phyloP scores from a whole-genome alignment of 2,329 filamentous ascomycete species.

The Ophiostoma sp. region DNA sequence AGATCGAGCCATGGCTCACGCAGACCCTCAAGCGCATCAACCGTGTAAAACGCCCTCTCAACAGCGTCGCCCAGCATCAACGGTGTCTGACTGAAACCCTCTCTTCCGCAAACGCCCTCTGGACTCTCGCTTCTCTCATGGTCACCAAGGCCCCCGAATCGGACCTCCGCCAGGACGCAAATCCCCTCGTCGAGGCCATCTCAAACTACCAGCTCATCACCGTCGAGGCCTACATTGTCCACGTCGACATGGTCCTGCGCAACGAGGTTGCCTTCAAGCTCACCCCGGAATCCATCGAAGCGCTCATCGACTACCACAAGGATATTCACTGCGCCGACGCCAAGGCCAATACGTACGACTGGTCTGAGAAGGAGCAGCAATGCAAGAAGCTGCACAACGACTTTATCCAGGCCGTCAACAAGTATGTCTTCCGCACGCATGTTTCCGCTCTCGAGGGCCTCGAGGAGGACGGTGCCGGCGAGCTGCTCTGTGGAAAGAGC shows the following conservation, averaged over 20 bases:
- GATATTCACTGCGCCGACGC: slow-evolving; percentile 89
- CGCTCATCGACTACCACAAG: slow-evolving; percentile 92
- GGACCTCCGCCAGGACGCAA: slow-evolving; percentile 73
- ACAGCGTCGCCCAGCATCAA: slow-evolving; percentile 93
- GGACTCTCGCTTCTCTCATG: slow-evolving; percentile 91
- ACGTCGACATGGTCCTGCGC: slow-evolving; percentile 97
- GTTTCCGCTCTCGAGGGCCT: slow-evolving; percentile 87
- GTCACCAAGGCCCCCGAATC: slow-evolving; percentile 81
- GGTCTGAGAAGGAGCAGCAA: slow-evolving; percentile 94
- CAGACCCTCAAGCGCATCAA: slow-evolving; percentile 96
- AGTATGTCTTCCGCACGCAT: slow-evolving; percentile 87
- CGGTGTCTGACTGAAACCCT: slow-evolving; percentile 92
- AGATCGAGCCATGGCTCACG: slow-evolving; percentile 94
- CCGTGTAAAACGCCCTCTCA: slow-evolving; percentile 90
- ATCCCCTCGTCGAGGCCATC: slow-evolving; percentile 77
- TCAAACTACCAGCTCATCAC: slow-evolving; percentile 92
- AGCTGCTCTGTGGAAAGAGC: slow-evolving; percentile 83
- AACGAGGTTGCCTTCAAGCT: slow-evolving; percentile 98
- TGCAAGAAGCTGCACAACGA: slow-evolving; percentile 96
- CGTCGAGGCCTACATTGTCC: slow-evolving; percentile 94
- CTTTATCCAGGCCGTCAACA: slow-evolving; percentile 94
- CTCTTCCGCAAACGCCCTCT: slow-evolving; percentile 84
- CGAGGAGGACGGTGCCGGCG: slow-evolving; percentile 92
- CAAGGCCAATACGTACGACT: slow-evolving; percentile 83
- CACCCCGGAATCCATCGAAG: slow-evolving; percentile 87